phyloP scores from a whole-genome alignment of 2,329 filamentous ascomycete species.

The Penicillium sp. region DNA sequence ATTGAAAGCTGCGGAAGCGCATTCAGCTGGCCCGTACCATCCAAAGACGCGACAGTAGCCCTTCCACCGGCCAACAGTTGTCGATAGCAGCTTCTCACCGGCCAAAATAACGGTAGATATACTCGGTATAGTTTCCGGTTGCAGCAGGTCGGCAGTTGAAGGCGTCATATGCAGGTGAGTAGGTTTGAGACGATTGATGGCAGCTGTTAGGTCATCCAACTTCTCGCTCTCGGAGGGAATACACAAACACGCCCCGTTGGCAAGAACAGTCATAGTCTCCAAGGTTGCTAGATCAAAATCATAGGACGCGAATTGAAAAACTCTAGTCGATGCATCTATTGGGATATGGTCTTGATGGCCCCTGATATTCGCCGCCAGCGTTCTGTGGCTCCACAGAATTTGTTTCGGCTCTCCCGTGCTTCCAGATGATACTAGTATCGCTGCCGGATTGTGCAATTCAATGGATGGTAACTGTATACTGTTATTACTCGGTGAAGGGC shows the following conservation, averaged over 20 bases:
- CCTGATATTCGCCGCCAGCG: slow-evolving; percentile 24
- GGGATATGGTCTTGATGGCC: not conserved
- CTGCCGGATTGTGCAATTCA: not conserved
- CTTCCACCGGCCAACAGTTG: slow-evolving; percentile 33
- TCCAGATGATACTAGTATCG: slow-evolving; percentile 31
- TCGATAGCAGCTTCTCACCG: not conserved
- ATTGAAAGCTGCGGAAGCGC: not conserved
- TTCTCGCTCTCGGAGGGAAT: slow-evolving; percentile 27
- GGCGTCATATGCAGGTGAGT: slow-evolving; percentile 1
- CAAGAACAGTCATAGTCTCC: slow-evolving; percentile 33
- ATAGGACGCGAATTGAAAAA: slow-evolving; percentile 36
- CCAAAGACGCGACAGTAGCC: slow-evolving; percentile 14
- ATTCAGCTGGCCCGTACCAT: slow-evolving; percentile 12
- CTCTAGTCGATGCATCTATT: slow-evolving; percentile 32
- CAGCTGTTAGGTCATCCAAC: slow-evolving; percentile 22
- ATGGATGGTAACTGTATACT: not conserved
- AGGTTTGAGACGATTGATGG: slow-evolving; percentile 31
- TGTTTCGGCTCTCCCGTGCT: slow-evolving; percentile 44
- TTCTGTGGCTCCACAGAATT: slow-evolving; percentile 33
- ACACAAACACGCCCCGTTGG: slow-evolving; percentile 2
- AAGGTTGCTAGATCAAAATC: slow-evolving; percentile 19
- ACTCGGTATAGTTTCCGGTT: not conserved
- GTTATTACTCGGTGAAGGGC: not conserved
- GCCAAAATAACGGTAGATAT: not conserved
- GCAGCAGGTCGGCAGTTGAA: slow-evolving; percentile 1